Evolutionary conservation across 2,329 filamentous ascomycete species (phyloP), one percentile per base, ranked within the genome.

Genomic region (Fusarium papillatum): DNA sequence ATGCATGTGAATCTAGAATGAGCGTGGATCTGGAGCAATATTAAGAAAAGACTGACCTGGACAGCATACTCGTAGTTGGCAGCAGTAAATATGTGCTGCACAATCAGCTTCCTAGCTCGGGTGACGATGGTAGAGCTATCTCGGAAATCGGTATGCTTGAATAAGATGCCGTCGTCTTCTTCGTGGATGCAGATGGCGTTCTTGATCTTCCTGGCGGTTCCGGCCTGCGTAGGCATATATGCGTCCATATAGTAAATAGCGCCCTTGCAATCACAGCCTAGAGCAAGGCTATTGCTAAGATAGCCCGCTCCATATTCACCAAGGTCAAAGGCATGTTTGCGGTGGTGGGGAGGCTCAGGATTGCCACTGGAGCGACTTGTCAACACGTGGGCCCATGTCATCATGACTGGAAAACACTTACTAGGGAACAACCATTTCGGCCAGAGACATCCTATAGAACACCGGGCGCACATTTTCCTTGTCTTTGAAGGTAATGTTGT

Each of bases 341-440:
- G 88, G 78, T 95, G 94, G 82, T 96, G 94, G 22, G 94, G 94
- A 75, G 92, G 91, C 76, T 95, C 94, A 0, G 94, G 94, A 80
- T 95, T 95, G 60, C 94, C 94, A 76, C 36, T 38, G 14, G 36
- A 38, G 36, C 36, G 36, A 38, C 36, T 14, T 38, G 36, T 38
- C 36, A 38, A 14, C 36, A 38, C 36, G 14, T 38, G 13, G 36
- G 14, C 36, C 36, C 36, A 38, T 38, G 36, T 16, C 36, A 38
- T 16, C 36, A 38, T 38, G 36, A 38, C 36, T 38, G 14, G 36
- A 16, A 38, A 38, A 38, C 36, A 38, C 36, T 14, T 38, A 38
- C 36, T 96, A 98, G 1, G 95, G 95, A 1, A 98, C 95, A 0
- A 98, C 95, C 95, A 98, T 98, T 86, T 98, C 96, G 0, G 94